phyloP scores from a whole-genome alignment of 2,329 filamentous ascomycete species.

The Geosmithia flava region DNA sequence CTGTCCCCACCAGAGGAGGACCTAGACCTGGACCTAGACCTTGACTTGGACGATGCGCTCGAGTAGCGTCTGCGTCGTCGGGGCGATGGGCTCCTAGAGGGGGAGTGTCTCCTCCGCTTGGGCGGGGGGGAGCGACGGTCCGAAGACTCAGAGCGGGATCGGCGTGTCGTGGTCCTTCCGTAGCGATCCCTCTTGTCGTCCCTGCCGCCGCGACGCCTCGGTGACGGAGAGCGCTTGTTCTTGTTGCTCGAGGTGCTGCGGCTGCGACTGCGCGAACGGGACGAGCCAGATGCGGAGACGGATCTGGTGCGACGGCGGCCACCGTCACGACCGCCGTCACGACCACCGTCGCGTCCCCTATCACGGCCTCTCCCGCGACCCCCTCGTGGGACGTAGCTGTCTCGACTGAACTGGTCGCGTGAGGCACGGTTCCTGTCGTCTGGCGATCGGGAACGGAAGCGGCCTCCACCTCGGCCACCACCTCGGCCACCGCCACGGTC shows the following conservation, averaged over 20 bases:
- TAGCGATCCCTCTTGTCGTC: constrained; percentile 9
- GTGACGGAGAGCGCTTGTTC: constrained; percentile 24
- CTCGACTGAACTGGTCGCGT: constrained; percentile 31
- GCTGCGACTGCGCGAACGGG: constrained; percentile 20
- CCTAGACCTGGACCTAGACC: constrained; percentile 11
- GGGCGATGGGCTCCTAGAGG: constrained; percentile 31
- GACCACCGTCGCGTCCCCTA: constrained; percentile 28
- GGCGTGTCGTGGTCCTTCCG: constrained; percentile 6
- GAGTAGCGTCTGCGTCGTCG: constrained; percentile 22
- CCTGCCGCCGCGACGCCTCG: constrained; percentile 14
- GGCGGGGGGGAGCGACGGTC: constrained; percentile 26
- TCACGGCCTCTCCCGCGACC: constrained; percentile 22
- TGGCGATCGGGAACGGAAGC: constrained; percentile 35
- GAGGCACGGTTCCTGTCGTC: constrained; percentile 28
- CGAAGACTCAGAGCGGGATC: constrained; percentile 22
- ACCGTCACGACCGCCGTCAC: constrained; percentile 14
- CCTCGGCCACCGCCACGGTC: constrained; percentile 23
- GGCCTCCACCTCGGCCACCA: constrained; percentile 20
- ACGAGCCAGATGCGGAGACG: constrained; percentile 16
- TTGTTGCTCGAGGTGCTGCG: constrained; percentile 16
- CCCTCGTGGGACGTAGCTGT: constrained; percentile 40
- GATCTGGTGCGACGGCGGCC: constrained; percentile 11
- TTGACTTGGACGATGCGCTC: constrained; percentile 21
- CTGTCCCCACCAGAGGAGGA: constrained; percentile 6
- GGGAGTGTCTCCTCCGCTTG: constrained; percentile 38